Evolutionary conservation across 129 eudicot species (phyloP).

Genomic region (Erigeron canadensis): DNA sequence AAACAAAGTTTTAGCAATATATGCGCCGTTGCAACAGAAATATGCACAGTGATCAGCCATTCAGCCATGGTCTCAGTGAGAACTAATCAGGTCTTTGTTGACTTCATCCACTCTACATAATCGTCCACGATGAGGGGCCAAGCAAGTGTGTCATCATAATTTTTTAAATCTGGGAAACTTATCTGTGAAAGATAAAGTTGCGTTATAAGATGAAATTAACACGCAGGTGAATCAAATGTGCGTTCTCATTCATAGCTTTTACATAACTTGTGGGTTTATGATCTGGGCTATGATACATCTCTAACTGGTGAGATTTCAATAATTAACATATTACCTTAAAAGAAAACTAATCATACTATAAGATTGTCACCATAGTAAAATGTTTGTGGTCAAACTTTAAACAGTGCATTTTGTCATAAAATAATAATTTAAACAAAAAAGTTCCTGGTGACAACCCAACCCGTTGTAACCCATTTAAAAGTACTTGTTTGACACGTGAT

Average conservation of each 20-base stretch:
- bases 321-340: no score
- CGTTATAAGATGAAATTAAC: background rate
- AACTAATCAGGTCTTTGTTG: slow-evolving; percentile 28
- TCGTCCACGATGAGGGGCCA: slow-evolving; percentile 81
- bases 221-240: background rate
- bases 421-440: no score
- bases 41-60: background rate
- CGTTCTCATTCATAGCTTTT: background rate
- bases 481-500: no score
- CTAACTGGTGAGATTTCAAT: no score
- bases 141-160: slow-evolving; percentile 59
- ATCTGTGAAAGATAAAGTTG: slow-evolving; percentile 37
- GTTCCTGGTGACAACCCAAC: no score
- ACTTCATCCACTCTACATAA: slow-evolving; percentile 71
- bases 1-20: background rate
- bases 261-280: no score
- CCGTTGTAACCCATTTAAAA: no score
- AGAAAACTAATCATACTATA: no score
- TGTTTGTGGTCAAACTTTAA: no score
- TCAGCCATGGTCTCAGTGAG: background rate
- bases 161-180: slow-evolving; percentile 64
- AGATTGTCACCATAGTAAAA: no score
- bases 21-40: background rate
- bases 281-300: no score
- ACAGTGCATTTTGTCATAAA: no score